These are phyloP conservation scores for Crithidia bombi DNA, from an alignment of 208 protist species.

Conservation along the genomic window DNA sequence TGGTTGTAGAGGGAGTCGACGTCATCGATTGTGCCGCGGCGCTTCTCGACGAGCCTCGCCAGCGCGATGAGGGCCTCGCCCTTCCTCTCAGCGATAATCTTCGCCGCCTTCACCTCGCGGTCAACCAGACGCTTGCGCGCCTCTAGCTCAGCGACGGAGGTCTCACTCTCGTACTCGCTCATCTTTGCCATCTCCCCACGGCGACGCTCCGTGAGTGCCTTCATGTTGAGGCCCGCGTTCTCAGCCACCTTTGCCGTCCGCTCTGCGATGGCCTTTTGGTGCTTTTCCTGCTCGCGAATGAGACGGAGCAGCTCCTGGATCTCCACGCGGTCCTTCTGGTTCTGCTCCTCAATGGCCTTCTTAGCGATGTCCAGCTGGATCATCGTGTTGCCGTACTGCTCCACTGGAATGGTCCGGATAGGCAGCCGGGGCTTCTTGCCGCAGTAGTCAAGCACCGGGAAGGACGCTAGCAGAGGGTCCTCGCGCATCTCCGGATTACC, in stretches of 20 bases:
- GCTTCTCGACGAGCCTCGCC: conserved; percentile 47
- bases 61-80: conserved; percentile 56
- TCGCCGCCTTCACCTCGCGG: conserved; percentile 65
- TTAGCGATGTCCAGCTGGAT: conserved; percentile 74
- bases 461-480: conserved; percentile 60
- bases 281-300: conserved; percentile 57
- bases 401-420: conserved; percentile 56
- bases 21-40: conserved; percentile 59
- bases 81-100: conserved; percentile 67
- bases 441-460: conserved; percentile 83
- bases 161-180: conserved; percentile 33
- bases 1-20: conserved; percentile 81
- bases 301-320: conserved; percentile 59
- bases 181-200: conserved; percentile 23
- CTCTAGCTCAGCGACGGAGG: conserved; percentile 54
- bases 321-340: conserved; percentile 47
- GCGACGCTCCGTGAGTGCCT: conserved; percentile 22
- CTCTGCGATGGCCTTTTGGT: conserved; percentile 22
- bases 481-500: conserved; percentile 30
- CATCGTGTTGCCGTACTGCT: conserved; percentile 72
- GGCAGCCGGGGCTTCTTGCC: conserved; percentile 48
- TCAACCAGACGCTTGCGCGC: conserved; percentile 54
- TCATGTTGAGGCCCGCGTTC: conserved; percentile 46
- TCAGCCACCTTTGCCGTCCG: conserved; percentile 38
- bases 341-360: conserved; percentile 68